Conservation (phyloP, 306 rosid genomes). For the Cucurbita maxima region DNA sequence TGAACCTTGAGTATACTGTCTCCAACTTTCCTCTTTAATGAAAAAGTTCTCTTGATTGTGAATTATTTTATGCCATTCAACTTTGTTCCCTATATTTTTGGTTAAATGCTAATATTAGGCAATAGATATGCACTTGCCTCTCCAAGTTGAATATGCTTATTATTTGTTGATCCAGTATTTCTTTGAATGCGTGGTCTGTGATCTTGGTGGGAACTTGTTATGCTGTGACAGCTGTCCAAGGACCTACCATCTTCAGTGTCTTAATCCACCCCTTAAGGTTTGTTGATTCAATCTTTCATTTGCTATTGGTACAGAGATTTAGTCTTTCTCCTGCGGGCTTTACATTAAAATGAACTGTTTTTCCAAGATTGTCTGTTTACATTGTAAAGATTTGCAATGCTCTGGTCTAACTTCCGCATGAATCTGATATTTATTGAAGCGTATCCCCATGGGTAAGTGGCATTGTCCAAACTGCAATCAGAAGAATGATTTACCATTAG, state of each 20-base stretch:
- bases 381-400: neutral
- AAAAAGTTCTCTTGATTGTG: neutral
- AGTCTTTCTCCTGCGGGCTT: neutral
- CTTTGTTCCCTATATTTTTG: neutral
- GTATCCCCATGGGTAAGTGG: constrained; percentile 95
- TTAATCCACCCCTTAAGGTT: constrained; percentile 97
- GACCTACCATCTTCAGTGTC: constrained; percentile 93
- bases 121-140: neutral
- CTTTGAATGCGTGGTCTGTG: constrained; percentile 90
- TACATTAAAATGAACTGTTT: neutral
- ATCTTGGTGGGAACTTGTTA: constrained; percentile 90
- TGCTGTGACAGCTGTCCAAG: constrained; percentile 98
- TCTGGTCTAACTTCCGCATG: neutral
- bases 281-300: constrained; percentile 11
- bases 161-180: constrained; percentile 46
- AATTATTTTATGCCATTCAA: neutral
- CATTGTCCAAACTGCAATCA: constrained; percentile 77
- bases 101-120: neutral
- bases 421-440: constrained; percentile 31
- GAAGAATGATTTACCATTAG: constrained; percentile 39
- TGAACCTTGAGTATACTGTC: neutral
- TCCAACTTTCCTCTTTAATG: neutral
- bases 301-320: neutral
- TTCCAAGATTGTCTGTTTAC: neutral
- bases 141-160: neutral